Evolutionary conservation across 139 green algal species (phyloP), one percentile per base, ranked within the genome.

Genomic region (Gonium pectorale): DNA sequence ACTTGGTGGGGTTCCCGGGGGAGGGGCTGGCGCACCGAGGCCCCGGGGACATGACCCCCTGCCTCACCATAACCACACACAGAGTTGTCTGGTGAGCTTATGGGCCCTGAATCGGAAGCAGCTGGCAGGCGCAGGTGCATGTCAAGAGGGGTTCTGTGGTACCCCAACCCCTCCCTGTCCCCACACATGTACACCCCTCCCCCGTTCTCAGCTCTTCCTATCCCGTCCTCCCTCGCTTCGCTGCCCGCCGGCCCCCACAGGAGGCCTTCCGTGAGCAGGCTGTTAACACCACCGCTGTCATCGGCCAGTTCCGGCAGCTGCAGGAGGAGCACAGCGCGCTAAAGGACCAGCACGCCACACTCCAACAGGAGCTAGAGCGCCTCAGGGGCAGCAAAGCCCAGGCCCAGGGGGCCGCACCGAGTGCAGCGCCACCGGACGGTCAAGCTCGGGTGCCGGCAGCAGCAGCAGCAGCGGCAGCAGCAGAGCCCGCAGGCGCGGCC

Each of bases 191-290:
- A 33, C 56, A 66, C 62, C 9, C 62, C n/a, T 69, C n/a, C 62
- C 31, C 56, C 15, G 9, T n/a, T 64, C 56, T 6, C 15, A 15
- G 19, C 19, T n/a, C 56, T 64, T 64, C 24, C 5, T n/a, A 41
- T 29, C 68, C 43, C 26, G 33, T 44, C 26, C 68, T 38, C 68
- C n/a, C 46, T 24, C 46, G 46, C 13, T 15, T 24, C 54, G 21
- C 22, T 31, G 21, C 54, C 54, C 19, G 19, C 54, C 27, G 6
- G 19, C 21, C 54, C 27, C 51, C 26, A n/a, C 75, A 82, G 75
- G 75, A 82, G 27, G 54, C 59, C 21, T 82, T 82, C 41, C 59
- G 75, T 4, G 75, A 71, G 29, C 75, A 82, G 41, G 75, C 75
- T 4, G 56, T 82, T 41, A 72, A 43, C 75, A 82, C 75, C 59